Evolutionary conservation across 768 basidiomycete species (phyloP), one percentile per base, ranked within the genome.

Genomic region (Cubamyces sp.): DNA sequence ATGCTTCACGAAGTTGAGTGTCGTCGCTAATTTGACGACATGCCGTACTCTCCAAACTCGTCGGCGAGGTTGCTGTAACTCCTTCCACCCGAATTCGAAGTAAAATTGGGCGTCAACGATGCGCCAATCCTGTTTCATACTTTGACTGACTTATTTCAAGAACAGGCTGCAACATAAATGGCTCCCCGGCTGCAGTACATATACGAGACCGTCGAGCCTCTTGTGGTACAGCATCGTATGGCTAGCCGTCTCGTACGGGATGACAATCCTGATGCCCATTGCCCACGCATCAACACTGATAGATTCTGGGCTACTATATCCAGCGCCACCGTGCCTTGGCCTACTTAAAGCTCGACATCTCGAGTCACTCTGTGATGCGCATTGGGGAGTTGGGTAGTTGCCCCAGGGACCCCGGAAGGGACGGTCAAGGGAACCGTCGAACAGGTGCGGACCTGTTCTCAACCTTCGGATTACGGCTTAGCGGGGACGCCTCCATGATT

Each of bases 381-480:
- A 34, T 34, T 11, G 34, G 34, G 34, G 34, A 34, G 34, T 34
- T 34, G 34, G 5, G 11, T 11, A 34, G 34, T 34, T 34, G 34
- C 34, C 34, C 34, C 28, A 19, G 21, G 48, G 57, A 49, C 57
- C 48, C 40, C 18, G 40, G 25, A 28, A 40, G 30, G 28, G 45
- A 41, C 15, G 28, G 51, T 19, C 51, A 53, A 25, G 34, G 9
- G 34, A 34, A 34, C 34, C 9, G 34, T 11, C 30, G 12, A 15
- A 42, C 26, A 34, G 40, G 37, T 23, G 7, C 23, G 23, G 41
- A 42, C 21, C 53, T 23, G 19, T 47, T 41, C 51, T 26, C 15
- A 19, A 46, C 14, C 40, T 56, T 56, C 40, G 61, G 54, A 50
- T 42, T 50, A 57, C 54, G 48, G 54, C 54, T 45, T 55, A 55